Evolutionary conservation across 2,329 filamentous ascomycete genomes (phyloP).

Genomic region (Aspergillus transmontanensis): DNA sequence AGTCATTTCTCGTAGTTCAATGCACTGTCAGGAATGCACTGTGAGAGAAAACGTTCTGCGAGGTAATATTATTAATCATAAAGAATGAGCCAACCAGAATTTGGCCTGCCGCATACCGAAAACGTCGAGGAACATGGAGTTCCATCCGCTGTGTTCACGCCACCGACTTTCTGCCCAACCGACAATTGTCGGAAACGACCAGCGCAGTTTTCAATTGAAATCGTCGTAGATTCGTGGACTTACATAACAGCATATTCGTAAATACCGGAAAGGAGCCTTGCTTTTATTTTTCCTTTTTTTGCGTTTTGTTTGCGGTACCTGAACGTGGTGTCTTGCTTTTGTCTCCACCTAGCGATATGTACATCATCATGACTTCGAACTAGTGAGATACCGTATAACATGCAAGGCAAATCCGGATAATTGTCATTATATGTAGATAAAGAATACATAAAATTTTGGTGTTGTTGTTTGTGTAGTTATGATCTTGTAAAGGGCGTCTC

Average conservation of each 20-base stretch:
- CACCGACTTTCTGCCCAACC: slow-evolving; percentile 5
- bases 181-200: not conserved
- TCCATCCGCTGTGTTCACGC: not conserved
- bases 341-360: not conserved
- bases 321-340: not conserved
- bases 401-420: not conserved
- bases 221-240: not conserved
- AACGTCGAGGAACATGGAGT: slow-evolving; percentile 2
- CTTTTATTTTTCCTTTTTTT: not conserved
- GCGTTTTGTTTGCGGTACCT: not conserved
- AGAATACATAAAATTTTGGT: not conserved
- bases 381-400: not conserved
- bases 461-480: not conserved
- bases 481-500: too few species aligned
- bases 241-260: not conserved
- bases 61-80: not conserved
- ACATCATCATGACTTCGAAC: not conserved
- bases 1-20: not conserved
- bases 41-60: not conserved
- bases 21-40: not conserved
- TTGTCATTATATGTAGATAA: not conserved
- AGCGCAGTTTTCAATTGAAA: not conserved
- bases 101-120: not conserved
- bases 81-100: not conserved
- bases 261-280: not conserved